Evolutionary conservation across 306 rosid genomes (phyloP).

Genomic region (Prunus padus): DNA sequence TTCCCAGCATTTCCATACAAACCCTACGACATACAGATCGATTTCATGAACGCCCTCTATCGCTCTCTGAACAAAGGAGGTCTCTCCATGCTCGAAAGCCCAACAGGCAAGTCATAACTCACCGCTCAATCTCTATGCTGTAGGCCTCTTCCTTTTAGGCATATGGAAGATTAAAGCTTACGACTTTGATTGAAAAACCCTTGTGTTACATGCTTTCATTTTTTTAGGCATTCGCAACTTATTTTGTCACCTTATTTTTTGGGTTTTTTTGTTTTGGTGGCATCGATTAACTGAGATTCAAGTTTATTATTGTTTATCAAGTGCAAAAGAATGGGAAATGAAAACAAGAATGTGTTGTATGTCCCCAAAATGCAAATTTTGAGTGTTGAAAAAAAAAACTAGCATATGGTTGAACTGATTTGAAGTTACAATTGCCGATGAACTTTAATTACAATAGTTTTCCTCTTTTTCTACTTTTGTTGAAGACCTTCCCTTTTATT

Average conservation of each 20-base stretch:
- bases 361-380: neutral
- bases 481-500: neutral
- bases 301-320: neutral
- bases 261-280: neutral
- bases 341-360: no score
- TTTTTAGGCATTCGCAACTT: neutral
- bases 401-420: neutral
- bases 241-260: neutral
- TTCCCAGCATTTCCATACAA: conserved; percentile 75
- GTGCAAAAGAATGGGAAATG: neutral
- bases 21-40: conserved; percentile 79
- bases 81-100: conserved; percentile 90
- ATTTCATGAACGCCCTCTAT: conserved; percentile 83
- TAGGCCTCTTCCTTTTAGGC: neutral
- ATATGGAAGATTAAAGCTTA: neutral
- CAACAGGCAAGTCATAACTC: conserved; percentile 44
- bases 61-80: conserved; percentile 72
- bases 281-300: neutral
- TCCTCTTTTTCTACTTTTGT: neutral
- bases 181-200: neutral
- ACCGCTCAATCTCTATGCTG: neutral
- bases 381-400: neutral
- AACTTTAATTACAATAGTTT: neutral
- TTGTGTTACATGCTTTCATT: neutral
- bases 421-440: neutral